Evolutionary conservation across 2,329 filamentous ascomycete genomes (phyloP).

Genomic region (Harringtonia lauricola): DNA sequence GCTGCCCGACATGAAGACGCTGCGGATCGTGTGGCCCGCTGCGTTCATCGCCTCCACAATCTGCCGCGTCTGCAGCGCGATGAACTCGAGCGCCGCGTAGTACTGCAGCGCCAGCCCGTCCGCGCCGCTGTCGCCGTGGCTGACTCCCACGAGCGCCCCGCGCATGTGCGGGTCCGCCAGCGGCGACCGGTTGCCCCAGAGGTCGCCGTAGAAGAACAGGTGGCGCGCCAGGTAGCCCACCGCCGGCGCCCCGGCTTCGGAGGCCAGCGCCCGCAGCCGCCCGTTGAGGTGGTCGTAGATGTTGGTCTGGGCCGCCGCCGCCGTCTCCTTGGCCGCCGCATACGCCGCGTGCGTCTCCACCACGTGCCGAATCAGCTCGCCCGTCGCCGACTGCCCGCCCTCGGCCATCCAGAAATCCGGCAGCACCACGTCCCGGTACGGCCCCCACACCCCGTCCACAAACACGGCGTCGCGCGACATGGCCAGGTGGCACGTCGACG

Average conservation of each 20-base stretch:
- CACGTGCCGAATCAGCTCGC: constrained; percentile 87
- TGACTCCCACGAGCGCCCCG: constrained; percentile 77
- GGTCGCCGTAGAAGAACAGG: constrained; percentile 96
- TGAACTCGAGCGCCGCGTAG: constrained; percentile 96
- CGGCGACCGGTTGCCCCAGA: constrained; percentile 93
- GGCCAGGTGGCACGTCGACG: constrained; percentile 92
- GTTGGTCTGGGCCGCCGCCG: constrained; percentile 72
- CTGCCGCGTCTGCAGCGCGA: constrained; percentile 90
- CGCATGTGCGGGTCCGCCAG: constrained; percentile 90
- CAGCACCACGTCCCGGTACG: constrained; percentile 87
- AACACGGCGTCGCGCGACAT: constrained; percentile 93
- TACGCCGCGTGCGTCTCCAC: constrained; percentile 92
- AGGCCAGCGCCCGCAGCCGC: constrained; percentile 67
- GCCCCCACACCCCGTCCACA: constrained; percentile 92
- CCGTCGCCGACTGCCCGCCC: constrained; percentile 91
- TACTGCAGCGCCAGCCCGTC: constrained; percentile 86
- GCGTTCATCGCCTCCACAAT: constrained; percentile 93
- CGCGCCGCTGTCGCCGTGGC: constrained; percentile 66
- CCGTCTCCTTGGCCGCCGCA: constrained; percentile 58
- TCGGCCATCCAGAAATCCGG: constrained; percentile 95
- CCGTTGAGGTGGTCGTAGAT: constrained; percentile 93
- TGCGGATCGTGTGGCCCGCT: constrained; percentile 74
- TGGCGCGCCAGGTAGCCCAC: constrained; percentile 83
- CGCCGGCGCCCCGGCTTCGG: constrained; percentile 58
- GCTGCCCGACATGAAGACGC: constrained; percentile 97